Base-by-base conservation (phyloP, 495 filamentous ascomycete species). In the Tuber calosporum region DNA sequence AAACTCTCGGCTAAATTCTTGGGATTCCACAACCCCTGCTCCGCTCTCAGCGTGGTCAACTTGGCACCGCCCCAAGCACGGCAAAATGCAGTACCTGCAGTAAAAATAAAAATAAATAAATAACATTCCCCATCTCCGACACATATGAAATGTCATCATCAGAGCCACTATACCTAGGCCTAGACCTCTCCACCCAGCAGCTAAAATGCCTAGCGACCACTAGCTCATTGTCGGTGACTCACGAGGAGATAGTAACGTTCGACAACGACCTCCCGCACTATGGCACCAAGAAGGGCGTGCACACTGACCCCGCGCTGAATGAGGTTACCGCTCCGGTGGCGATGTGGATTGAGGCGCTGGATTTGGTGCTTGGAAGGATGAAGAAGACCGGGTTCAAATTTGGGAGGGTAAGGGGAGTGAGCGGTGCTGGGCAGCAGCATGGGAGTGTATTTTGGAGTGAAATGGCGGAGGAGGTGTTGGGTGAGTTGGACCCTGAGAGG, bases 161-260 rank as follows among this genome's bases (percentile, higher is more conserved):
- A 72, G 76, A 83, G 62, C 90, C 92, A 20, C 85, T 96, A 72
- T 97, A 97, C 77, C 87, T 97, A 73, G 94, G 94, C 62, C 94
- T 97, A 82, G 94, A 99, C 83, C 91, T 99, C 67, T 97, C 93
- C 38, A 98, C 95, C 72, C 95, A 97, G 83, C 93, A 97, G 82
- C 86, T 97, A 39, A 99, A 99, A 86, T 62, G 53, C 53, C 26
- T 62, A 62, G 53, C 53, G 4, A 34, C 34, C 53, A 62, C 53
- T 13, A 92, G 91, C 87, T 75, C 73, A 83, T 82, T 53, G 53
- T 36, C 22, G 41, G 41, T 68, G n/a, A 71, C 42, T 80, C 86
- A 89, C 76, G 89, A 92, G 82, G 90, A 90, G 68, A 92, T 91
- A 77, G 90, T 92, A 74, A 89, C 90, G 81, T 92, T 92, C 72